A percentile compares a stretch with the other conserved stretches of the same genome.
Evolutionary conservation across 306 rosid genomes (phyloP).

Genomic region (Castanospermum australe): DNA sequence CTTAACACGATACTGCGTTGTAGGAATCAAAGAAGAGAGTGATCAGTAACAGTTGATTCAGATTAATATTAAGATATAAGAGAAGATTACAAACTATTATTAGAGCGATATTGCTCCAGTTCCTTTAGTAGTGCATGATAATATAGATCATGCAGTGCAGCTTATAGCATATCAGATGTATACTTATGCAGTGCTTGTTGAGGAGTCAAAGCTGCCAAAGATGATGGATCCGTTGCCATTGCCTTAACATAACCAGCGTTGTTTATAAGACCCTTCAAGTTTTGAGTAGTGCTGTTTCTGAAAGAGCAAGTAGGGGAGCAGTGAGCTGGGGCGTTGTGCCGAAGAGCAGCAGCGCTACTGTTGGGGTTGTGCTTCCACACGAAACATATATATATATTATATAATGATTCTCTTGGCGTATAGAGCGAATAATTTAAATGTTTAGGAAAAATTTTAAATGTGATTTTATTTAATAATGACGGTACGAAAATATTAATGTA

Average conservation of each 20-base stretch:
- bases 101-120: no score
- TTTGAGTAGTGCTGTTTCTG: background rate
- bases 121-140: no score
- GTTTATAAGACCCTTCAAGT: constrained; percentile 29
- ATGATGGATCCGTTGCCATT: constrained; percentile 33
- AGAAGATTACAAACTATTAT: no score
- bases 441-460: no score
- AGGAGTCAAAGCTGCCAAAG: constrained; percentile 25
- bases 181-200: background rate
- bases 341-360: background rate
- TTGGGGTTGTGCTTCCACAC: background rate
- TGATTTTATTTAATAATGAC: no score
- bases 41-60: background rate
- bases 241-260: constrained; percentile 23
- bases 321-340: background rate
- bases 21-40: no score
- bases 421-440: no score
- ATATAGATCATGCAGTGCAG: background rate
- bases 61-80: background rate
- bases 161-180: background rate
- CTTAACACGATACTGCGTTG: no score
- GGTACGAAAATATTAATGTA: no score
- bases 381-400: no score
- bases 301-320: background rate
- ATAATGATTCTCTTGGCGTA: no score